Evolutionary conservation across 208 protist species (phyloP).

Genomic region (Phytomonas serpens): DNA sequence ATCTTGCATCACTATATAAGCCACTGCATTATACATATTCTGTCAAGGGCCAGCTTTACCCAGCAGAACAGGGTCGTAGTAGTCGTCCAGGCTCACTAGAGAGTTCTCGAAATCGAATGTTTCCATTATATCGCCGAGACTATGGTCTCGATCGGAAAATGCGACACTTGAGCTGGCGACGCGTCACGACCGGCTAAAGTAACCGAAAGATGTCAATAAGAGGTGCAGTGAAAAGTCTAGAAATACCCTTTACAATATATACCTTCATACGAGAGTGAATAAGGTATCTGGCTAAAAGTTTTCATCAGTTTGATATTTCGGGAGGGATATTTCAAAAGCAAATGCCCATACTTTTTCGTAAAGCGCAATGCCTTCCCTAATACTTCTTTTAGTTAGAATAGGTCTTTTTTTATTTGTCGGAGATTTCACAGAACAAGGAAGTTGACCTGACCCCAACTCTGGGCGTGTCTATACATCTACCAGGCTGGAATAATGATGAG

Average conservation of each 20-base stretch:
- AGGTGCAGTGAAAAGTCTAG: background rate
- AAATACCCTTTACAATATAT: background rate
- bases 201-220: background rate
- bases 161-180: slow-evolving; percentile 34
- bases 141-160: slow-evolving; percentile 45
- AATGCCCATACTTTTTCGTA: background rate
- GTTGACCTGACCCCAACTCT: background rate
- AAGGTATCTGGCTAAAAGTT: background rate
- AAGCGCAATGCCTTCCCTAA: background rate
- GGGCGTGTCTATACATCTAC: background rate
- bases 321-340: background rate
- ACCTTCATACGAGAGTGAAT: background rate
- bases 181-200: slow-evolving; percentile 55
- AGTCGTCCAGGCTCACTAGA: slow-evolving; percentile 61
- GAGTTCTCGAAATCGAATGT: slow-evolving; percentile 58
- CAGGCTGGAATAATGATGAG: slow-evolving; percentile 45
- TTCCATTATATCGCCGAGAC: slow-evolving; percentile 67
- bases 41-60: slow-evolving; percentile 75
- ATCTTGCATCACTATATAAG: slow-evolving; percentile 73
- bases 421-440: background rate
- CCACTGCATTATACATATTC: slow-evolving; percentile 74
- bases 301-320: background rate
- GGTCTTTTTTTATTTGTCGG: background rate
- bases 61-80: slow-evolving; percentile 60
- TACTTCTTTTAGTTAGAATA: background rate